Percentiles rank a stretch among this genome's conserved stretches.
Conservation (phyloP, 1,139 yeast species). For the Saccharomyces pastorianus region DNA sequence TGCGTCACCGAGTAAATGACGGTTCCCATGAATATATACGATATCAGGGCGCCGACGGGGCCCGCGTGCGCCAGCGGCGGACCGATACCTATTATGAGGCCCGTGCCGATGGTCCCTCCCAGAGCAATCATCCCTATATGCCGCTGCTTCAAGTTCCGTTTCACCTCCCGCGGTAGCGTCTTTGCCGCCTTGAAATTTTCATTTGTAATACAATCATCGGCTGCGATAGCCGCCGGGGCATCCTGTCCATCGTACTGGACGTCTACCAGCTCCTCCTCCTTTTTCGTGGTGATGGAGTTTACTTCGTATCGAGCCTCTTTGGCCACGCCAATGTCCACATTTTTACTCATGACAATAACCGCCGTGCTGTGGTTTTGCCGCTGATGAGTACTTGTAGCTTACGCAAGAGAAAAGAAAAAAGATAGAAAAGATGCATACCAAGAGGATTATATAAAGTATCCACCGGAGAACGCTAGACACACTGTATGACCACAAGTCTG, state of each 20-base stretch:
- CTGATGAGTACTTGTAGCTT: background rate
- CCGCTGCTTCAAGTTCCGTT: conserved; percentile 47
- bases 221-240: background rate
- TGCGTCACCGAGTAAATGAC: conserved; percentile 60
- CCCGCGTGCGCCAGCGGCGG: conserved; percentile 54
- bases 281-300: background rate
- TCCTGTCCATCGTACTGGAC: background rate
- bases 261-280: background rate
- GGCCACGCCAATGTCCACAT: background rate
- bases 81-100: conserved; percentile 52
- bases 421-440: background rate
- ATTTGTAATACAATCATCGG: background rate
- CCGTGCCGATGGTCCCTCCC: conserved; percentile 67
- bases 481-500: too few species aligned
- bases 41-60: conserved; percentile 60
- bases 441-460: background rate
- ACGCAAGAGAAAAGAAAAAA: background rate
- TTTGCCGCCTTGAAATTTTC: background rate
- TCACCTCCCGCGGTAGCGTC: conserved; percentile 28
- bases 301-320: background rate
- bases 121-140: conserved; percentile 58
- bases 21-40: conserved; percentile 59
- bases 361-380: background rate
- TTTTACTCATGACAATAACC: background rate
- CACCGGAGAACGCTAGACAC: background rate